Percentiles rank a stretch among this genome's conserved stretches.
Evolutionary conservation across 331 rosid species (phyloP).

Genomic region (Pyrus hybrid): DNA sequence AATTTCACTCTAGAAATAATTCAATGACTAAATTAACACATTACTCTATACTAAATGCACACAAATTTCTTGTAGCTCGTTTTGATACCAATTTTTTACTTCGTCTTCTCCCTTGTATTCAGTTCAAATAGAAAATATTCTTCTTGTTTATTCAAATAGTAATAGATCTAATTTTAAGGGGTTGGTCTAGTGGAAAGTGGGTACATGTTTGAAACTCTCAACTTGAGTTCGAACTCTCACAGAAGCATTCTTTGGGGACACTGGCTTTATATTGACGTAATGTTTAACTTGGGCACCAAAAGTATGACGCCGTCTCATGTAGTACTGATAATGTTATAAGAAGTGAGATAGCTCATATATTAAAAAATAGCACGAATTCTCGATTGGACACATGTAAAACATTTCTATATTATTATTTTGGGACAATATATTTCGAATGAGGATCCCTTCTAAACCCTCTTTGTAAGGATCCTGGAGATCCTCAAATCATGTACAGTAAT

Average conservation of each 20-base stretch:
- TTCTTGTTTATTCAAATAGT: not conserved
- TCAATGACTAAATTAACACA: not conserved
- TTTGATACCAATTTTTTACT: not conserved
- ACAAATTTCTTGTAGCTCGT: not conserved
- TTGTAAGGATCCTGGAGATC: no score
- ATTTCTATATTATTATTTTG: not conserved
- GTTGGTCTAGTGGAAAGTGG: not conserved
- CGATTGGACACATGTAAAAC: no score
- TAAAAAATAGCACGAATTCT: not conserved
- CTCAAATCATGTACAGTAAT: no score
- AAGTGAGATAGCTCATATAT: no score
- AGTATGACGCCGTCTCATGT: not conserved
- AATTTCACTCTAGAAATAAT: no score
- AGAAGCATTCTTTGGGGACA: not conserved
- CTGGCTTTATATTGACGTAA: not conserved
- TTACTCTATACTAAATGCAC: not conserved
- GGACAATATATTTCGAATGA: no score
- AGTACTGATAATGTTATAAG: not conserved
- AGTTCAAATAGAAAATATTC: no score
- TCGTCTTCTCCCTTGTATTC: not conserved
- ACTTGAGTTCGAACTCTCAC: not conserved
- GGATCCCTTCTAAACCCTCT: no score
- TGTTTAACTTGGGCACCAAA: not conserved
- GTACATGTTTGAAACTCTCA: not conserved
- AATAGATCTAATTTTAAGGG: not conserved